Percentiles rank a stretch among this genome's conserved stretches.
Evolutionary conservation across 441 rosid species (phyloP).

Genomic region (Syzygium syzygioides): DNA sequence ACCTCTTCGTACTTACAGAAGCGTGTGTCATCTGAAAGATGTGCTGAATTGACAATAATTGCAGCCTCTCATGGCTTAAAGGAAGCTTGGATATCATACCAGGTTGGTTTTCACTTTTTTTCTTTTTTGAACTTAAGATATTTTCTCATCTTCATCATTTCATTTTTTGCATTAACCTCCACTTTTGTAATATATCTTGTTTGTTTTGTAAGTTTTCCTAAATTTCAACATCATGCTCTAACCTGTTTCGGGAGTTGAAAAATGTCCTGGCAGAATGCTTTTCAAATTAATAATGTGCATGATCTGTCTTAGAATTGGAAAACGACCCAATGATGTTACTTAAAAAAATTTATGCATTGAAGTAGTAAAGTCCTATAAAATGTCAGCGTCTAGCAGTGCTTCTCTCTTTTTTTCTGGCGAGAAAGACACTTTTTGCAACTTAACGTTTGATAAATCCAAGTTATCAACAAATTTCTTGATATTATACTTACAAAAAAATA

Average conservation of each 20-base stretch:
- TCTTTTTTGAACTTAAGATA: background rate
- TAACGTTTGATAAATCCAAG: background rate
- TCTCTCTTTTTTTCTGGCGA: background rate
- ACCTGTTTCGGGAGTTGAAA: background rate
- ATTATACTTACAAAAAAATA: background rate
- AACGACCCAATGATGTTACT: background rate
- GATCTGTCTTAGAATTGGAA: background rate
- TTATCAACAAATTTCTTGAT: background rate
- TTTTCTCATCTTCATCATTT: background rate
- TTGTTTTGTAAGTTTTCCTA: background rate
- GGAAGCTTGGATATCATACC: conserved; percentile 94
- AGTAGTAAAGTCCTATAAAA: background rate
- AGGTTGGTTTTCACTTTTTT: conserved; percentile 33
- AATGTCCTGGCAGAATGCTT: background rate
- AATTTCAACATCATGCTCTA: background rate
- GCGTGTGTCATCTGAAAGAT: conserved; percentile 74
- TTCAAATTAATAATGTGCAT: background rate
- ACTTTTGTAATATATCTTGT: background rate
- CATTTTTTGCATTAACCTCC: background rate
- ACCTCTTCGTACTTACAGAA: conserved; percentile 34
- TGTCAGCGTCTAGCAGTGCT: background rate
- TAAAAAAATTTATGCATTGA: background rate
- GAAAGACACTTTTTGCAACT: background rate
- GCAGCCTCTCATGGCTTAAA: conserved; percentile 79
- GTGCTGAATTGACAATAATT: conserved; percentile 77